Percentiles rank a stretch among this genome's conserved stretches.
Conservation (phyloP, 176 grass and related monocot genomes). For the Raddia guianensis region DNA sequence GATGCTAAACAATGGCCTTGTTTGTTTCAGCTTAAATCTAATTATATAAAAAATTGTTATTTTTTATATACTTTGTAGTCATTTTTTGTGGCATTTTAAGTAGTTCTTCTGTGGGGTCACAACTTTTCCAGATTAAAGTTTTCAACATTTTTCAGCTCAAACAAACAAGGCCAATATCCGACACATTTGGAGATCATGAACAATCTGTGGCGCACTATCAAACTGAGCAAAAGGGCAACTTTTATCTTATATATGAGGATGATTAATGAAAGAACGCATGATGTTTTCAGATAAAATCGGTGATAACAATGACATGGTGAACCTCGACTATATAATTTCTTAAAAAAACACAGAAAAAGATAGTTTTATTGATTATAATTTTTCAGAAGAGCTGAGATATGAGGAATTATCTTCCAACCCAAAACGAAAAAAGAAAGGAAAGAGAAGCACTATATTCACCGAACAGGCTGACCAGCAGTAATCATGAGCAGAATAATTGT, state of each 20-base stretch:
- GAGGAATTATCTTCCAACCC: not conserved
- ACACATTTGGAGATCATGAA: slow-evolving; percentile 7
- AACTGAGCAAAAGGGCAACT: not conserved
- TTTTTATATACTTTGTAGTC: too few species aligned
- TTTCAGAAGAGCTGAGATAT: not conserved
- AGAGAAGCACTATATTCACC: not conserved
- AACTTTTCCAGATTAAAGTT: too few species aligned
- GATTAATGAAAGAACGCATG: not conserved
- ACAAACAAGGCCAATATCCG: too few species aligned
- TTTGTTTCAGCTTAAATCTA: too few species aligned
- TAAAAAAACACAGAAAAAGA: too few species aligned
- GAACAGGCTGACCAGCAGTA: slow-evolving; percentile 18
- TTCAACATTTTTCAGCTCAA: too few species aligned
- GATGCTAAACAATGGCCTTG: not conserved
- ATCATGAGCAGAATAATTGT: slow-evolving; percentile 7
- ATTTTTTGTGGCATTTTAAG: too few species aligned
- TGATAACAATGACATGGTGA: not conserved
- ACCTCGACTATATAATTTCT: not conserved
- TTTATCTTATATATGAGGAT: not conserved
- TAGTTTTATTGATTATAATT: not conserved
- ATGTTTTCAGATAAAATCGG: not conserved
- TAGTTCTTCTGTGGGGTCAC: too few species aligned
- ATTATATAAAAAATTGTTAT: too few species aligned
- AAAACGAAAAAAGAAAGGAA: not conserved
- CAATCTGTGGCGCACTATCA: not conserved